These are phyloP conservation scores for Eucalyptus fibrosa DNA, from an alignment of 345 rosid species.

Conservation along the genomic window DNA sequence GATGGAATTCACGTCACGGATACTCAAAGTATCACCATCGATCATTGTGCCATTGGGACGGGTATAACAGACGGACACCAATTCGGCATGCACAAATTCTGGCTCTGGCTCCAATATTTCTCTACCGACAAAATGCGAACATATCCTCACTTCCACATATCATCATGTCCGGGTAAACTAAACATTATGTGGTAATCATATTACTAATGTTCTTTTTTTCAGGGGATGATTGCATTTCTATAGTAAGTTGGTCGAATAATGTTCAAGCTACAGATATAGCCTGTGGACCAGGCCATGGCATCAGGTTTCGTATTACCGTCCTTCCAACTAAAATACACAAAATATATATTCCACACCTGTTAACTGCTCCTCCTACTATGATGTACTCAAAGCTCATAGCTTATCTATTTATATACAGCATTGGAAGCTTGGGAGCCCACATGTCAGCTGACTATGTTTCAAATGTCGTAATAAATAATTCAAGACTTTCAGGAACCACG, in stretches of 20 bases:
- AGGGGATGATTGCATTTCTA: constrained; percentile 96
- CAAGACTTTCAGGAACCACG: constrained; percentile 53
- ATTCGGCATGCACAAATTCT: neutral
- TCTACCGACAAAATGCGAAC: neutral
- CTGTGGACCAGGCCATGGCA: constrained; percentile 97
- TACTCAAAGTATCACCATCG: constrained; percentile 46
- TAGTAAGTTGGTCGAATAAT: constrained; percentile 77
- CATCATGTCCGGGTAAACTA: neutral
- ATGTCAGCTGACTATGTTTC: constrained; percentile 59
- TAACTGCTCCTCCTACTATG: neutral
- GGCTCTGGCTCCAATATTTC: neutral
- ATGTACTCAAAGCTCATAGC: neutral
- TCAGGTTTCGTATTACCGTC: constrained; percentile 32
- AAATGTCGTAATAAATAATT: constrained; percentile 49
- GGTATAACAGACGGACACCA: constrained; percentile 15
- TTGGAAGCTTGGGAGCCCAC: constrained; percentile 73
- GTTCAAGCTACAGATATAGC: constrained; percentile 53
- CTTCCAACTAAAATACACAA: neutral
- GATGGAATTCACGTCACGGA: constrained; percentile 78
- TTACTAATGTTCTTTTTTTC: neutral
- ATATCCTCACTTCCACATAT: neutral
- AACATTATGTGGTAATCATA: neutral
- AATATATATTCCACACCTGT: neutral
- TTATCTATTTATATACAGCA: constrained; percentile 17
- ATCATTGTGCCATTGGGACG: constrained; percentile 41